A percentile compares a stretch with the other conserved stretches of the same genome.
Evolutionary conservation across 805 yeast genomes (phyloP).

Genomic region (Candida vaughaniae): DNA sequence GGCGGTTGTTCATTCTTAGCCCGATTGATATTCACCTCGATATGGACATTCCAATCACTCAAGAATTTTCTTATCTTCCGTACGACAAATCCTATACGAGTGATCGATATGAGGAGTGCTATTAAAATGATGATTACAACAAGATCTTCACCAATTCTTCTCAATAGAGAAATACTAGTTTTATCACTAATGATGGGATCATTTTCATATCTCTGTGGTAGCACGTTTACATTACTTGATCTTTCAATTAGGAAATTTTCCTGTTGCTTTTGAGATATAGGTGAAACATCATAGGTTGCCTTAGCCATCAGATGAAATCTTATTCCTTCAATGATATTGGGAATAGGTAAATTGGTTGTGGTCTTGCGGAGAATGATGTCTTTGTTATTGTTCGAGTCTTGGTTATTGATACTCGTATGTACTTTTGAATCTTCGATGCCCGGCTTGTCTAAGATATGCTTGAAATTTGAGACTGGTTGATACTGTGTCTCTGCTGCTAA

Average conservation of each 20-base stretch:
- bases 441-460: slow-evolving; percentile 5
- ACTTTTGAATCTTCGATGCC: slow-evolving; percentile 24
- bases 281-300: slow-evolving; percentile 2
- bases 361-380: slow-evolving; percentile 2
- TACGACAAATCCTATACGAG: neutral
- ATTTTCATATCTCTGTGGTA: slow-evolving; percentile 8
- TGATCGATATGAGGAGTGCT: slow-evolving; percentile 30
- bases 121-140: slow-evolving; percentile 41
- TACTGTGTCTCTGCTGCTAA: slow-evolving; percentile 30
- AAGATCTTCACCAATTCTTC: slow-evolving; percentile 50
- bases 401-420: neutral
- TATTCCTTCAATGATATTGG: slow-evolving; percentile 37
- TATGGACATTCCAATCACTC: slow-evolving; percentile 1
- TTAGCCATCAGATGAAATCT: slow-evolving; percentile 21
- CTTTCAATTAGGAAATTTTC: slow-evolving; percentile 10
- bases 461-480: slow-evolving; percentile 36
- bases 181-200: slow-evolving; percentile 1
- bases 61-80: neutral
- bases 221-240: neutral
- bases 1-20: neutral
- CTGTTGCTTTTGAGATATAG: slow-evolving; percentile 9
- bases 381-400: slow-evolving; percentile 2
- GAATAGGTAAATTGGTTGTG: slow-evolving; percentile 14
- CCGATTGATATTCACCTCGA: slow-evolving; percentile 4
- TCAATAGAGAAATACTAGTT: slow-evolving; percentile 15